Evolutionary conservation across 1,284 basidiomycete genomes (phyloP), one percentile per base, ranked within the genome.

Genomic region (Fistulina hepatica): DNA sequence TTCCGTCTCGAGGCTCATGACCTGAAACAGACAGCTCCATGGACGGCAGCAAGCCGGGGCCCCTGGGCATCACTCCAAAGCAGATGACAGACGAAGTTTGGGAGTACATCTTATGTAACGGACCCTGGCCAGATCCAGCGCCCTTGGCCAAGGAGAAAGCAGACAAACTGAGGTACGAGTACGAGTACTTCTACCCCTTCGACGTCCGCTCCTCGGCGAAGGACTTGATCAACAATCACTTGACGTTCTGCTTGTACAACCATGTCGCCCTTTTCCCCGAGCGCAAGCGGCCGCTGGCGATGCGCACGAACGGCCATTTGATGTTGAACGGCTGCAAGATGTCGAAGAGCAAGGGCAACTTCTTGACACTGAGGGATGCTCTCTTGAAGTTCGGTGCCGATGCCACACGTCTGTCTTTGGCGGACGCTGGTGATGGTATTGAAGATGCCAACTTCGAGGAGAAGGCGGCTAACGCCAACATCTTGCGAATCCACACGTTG

Each of bases 301-400:
- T 98, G 69, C 81, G 95, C 21, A 82, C 85, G 41, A 99, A 99
- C 57, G 95, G 95, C 0, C 95, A 98, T 57, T 63, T 98, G 64
- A 86, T 94, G 85, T 63, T 99, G 57, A 98, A 99, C 61, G 94
- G 94, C 24, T 85, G 93, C 69, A 99, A 98, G 71, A 98, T 99
- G 95, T 82, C 79, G 42, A 97, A 99, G 75, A 89, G 85, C 59
- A 95, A 88, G 32, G 95, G 90, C 11, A 91, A 91, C 57, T 83
- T 76, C 28, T 61, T 91, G 64, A 92, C 86, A 1, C 60, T 92
- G 52, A 65, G 75, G 35, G 78, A 92, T 53, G 69, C 77, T 7
- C 71, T 91, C 37, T 66, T 75, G 54, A 91, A 94, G 65, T 94
- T 93, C 53, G 91, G 90, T 38, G 86, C 91, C 17, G 90, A 94